Base-by-base conservation (phyloP, 768 basidiomycete species). In the Dacryopinax spathularia region DNA sequence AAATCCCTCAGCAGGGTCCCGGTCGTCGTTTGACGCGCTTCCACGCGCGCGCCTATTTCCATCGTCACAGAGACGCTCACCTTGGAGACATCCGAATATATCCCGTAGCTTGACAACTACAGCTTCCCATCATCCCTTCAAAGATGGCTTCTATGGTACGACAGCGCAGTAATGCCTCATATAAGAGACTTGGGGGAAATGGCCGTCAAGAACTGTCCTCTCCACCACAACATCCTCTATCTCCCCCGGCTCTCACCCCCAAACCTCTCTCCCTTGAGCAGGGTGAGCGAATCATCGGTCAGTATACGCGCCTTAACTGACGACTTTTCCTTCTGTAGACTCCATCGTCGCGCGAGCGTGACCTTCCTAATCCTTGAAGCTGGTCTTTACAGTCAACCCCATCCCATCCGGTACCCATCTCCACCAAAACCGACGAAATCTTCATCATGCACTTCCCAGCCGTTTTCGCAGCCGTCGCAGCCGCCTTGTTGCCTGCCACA, bases 31-130 rank as follows among this genome's bases (percentile, higher is more conserved):
- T n/a, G n/a, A n/a, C n/a, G n/a, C n/a, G n/a, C n/a, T n/a, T n/a
- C n/a, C n/a, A n/a, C n/a, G n/a, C n/a, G n/a, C n/a, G n/a, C n/a
- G n/a, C n/a, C n/a, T n/a, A n/a, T n/a, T n/a, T n/a, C n/a, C 22
- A 31, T 56, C 48, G 48, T 56, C 48, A 56, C 12, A 56, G 48
- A 56, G 48, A 56, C 48, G 48, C 48, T 56, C 48, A 56, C 48
- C 48, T 56, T 56, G 48, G 48, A 5, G 48, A 56, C 48, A 7
- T 18, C 39, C 39, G 5, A 41, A 41, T 6, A 44, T 15, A 15
- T 15, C 31, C 13, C 25, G 48, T 56, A 10, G 48, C 48, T 29
- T 56, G 48, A 29, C 48, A 9, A 56, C 48, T n/a, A n/a, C 12
- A 27, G 20, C 29, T 31, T 56, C 29, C 31, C 48, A 9, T 56